Conservation (phyloP, 1,139 yeast species). For the Pichia sp. region DNA sequence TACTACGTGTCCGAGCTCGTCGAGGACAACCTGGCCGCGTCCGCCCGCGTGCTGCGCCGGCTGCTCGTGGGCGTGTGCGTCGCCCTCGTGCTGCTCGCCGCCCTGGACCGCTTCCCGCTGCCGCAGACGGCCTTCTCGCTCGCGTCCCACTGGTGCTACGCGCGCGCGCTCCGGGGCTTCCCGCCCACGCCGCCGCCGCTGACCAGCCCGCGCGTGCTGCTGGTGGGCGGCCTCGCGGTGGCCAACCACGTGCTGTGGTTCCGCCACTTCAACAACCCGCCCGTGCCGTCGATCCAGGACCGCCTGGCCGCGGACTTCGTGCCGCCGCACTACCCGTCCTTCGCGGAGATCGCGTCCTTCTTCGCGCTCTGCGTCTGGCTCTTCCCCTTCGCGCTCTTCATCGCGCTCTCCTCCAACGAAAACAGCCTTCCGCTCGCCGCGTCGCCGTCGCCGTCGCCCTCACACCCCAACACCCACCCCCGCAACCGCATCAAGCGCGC, state of each 20-base stretch:
- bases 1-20: conserved; percentile 88
- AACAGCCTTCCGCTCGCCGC: conserved; percentile 57
- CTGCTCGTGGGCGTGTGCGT: neutral
- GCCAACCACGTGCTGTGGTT: conserved; percentile 87
- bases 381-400: conserved; percentile 87
- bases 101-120: conserved; percentile 78
- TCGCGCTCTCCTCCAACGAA: conserved; percentile 88
- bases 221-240: neutral
- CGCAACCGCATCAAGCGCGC: neutral
- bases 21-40: conserved; percentile 74
- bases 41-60: neutral
- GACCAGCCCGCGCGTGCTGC: neutral
- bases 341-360: conserved; percentile 86
- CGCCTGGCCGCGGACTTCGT: conserved; percentile 51
- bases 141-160: conserved; percentile 65
- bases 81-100: conserved; percentile 34
- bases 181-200: conserved; percentile 37
- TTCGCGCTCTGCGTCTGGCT: conserved; percentile 94
- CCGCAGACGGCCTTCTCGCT: conserved; percentile 59
- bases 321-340: conserved; percentile 71
- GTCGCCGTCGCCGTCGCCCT: neutral
- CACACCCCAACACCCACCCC: neutral
- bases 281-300: conserved; percentile 50
- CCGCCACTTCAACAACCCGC: conserved; percentile 68
- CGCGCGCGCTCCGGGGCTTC: conserved; percentile 66